These are phyloP conservation scores for Dictyostelium purpureum DNA, from an alignment of 78 protist species.

Conservation along the genomic window DNA sequence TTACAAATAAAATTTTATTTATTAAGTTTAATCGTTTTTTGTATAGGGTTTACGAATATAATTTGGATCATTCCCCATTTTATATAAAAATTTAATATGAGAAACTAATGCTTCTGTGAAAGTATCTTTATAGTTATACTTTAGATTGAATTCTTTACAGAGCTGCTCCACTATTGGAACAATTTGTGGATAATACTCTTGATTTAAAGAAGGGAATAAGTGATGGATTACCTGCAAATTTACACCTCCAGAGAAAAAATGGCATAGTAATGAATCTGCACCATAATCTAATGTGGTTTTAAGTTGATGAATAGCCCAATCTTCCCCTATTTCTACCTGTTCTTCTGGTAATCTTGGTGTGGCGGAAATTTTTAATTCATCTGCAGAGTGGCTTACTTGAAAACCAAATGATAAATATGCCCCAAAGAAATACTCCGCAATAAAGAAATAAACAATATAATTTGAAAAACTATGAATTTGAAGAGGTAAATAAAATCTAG, in stretches of 20 bases:
- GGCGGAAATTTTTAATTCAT: constrained; percentile 17
- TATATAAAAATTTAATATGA: constrained; percentile 29
- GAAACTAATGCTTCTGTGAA: constrained; percentile 21
- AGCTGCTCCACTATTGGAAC: constrained; percentile 48
- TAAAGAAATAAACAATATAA: neutral
- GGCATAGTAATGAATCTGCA: neutral
- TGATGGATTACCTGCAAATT: constrained; percentile 71
- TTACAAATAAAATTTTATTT: no score
- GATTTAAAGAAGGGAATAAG: constrained; percentile 32
- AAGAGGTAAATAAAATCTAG: constrained; percentile 25
- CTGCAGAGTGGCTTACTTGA: constrained; percentile 64
- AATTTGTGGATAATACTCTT: constrained; percentile 16
- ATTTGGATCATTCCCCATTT: constrained; percentile 65
- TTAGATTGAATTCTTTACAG: constrained; percentile 22
- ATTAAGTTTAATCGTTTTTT: no score
- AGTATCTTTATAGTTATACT: neutral
- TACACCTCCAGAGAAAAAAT: constrained; percentile 49
- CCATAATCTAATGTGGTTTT: constrained; percentile 66
- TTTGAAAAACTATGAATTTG: neutral
- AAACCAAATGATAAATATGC: constrained; percentile 53
- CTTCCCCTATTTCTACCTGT: constrained; percentile 10
- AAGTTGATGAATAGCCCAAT: constrained; percentile 61
- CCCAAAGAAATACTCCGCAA: constrained; percentile 32
- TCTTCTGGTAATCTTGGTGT: constrained; percentile 24
- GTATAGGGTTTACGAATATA: constrained; percentile 16